Evolutionary conservation across 805 yeast species (phyloP).

Genomic region (Scheffersomyces lignosus): DNA sequence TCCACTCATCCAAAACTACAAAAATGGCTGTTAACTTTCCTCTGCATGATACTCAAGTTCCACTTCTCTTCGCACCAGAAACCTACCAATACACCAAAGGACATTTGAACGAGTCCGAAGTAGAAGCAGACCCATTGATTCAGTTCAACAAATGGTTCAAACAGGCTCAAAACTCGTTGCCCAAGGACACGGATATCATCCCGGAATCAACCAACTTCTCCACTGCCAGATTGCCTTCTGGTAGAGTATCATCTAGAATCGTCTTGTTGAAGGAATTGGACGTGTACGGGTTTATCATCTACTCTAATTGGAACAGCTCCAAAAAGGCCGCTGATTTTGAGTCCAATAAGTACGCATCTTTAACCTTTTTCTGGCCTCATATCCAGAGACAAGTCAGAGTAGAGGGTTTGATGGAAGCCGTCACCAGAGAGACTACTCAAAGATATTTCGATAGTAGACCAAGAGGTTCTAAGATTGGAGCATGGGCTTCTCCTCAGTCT

Average conservation of each 20-base stretch:
- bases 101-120: slow-evolving; percentile 53
- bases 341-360: slow-evolving; percentile 75
- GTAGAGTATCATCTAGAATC: slow-evolving; percentile 83
- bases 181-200: slow-evolving; percentile 47
- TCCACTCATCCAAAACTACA: too few relatives aligned
- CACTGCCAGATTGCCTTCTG: slow-evolving; percentile 85
- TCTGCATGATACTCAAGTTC: slow-evolving; percentile 14
- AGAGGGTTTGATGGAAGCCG: slow-evolving; percentile 80
- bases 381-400: slow-evolving; percentile 90
- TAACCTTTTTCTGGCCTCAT: slow-evolving; percentile 90
- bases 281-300: slow-evolving; percentile 76
- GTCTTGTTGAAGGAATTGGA: slow-evolving; percentile 91
- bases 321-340: slow-evolving; percentile 74
- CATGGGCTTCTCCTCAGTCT: slow-evolving; percentile 95
- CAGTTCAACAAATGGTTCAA: slow-evolving; percentile 86
- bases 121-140: slow-evolving; percentile 60
- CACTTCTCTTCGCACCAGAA: slow-evolving; percentile 70
- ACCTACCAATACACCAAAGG: slow-evolving; percentile 84
- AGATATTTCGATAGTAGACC: slow-evolving; percentile 87
- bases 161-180: slow-evolving; percentile 28
- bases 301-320: slow-evolving; percentile 88
- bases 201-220: slow-evolving; percentile 89
- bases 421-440: slow-evolving; percentile 69
- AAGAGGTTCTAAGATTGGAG: slow-evolving; percentile 90
- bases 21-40: too few relatives aligned